Evolutionary conservation across 108 stramenopile species (phyloP).

Genomic region (Parietichytrium sp.): DNA sequence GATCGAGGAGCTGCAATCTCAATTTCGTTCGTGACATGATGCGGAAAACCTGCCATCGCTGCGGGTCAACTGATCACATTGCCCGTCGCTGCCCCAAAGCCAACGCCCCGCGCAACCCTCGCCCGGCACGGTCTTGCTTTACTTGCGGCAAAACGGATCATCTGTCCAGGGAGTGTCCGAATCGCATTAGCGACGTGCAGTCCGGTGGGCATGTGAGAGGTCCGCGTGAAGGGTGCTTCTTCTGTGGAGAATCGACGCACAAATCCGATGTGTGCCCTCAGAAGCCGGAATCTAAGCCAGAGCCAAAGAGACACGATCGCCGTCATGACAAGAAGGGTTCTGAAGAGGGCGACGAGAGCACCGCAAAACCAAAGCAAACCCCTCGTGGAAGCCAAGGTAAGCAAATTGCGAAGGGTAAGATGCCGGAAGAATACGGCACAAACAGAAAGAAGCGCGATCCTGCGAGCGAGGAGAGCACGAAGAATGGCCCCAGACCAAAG

Average conservation of each 20-base stretch:
- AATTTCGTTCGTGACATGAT: not conserved
- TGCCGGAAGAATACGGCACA: not conserved
- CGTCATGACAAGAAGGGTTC: too few relatives aligned
- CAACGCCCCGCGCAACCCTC: too few relatives aligned
- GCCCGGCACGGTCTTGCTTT: too few relatives aligned
- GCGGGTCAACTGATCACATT: not conserved
- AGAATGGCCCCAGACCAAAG: not conserved
- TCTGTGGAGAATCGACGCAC: too few relatives aligned
- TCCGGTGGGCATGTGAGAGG: too few relatives aligned
- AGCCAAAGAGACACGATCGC: too few relatives aligned
- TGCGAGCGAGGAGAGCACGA: not conserved
- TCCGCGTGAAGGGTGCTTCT: too few relatives aligned
- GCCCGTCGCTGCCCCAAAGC: constrained; percentile 4
- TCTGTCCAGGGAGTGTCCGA: too few relatives aligned
- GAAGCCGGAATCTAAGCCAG: too few relatives aligned
- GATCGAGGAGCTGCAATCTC: not conserved
- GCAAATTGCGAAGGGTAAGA: not conserved
- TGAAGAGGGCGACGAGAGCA: not conserved
- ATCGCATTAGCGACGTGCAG: too few relatives aligned
- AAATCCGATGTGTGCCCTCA: too few relatives aligned
- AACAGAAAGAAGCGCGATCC: not conserved
- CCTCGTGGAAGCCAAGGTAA: not conserved
- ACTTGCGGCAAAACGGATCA: too few relatives aligned
- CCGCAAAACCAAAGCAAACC: not conserved
- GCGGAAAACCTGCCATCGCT: not conserved